phyloP scores from a whole-genome alignment of 129 eudicot species.

The Cynara cardunculus region DNA sequence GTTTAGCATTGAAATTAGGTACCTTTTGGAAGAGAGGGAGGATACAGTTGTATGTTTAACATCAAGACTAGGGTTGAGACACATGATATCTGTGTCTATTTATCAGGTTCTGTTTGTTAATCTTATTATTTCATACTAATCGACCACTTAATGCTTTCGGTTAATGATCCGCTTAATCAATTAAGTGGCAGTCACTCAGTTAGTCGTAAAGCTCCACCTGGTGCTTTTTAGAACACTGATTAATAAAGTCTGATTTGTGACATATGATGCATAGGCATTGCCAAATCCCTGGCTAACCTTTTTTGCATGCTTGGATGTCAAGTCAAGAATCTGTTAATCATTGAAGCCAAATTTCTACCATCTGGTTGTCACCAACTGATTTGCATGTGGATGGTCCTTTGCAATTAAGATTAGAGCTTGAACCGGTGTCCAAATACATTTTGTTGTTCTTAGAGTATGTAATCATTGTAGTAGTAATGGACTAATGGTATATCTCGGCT shows the following conservation, averaged over 20 bases:
- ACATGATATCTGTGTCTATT: neutral
- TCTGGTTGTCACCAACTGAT: neutral
- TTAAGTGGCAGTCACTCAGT: neutral
- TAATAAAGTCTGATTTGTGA: neutral
- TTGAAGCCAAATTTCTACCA: neutral
- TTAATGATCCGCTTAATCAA: neutral
- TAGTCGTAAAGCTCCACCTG: neutral
- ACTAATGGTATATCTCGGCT: neutral
- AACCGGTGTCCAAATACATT: neutral
- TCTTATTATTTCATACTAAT: neutral
- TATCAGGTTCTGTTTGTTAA: neutral
- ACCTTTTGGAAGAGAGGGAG: neutral
- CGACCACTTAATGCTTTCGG: neutral
- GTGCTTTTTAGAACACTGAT: neutral
- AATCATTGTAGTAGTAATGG: neutral
- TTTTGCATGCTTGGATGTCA: neutral
- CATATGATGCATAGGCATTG: neutral
- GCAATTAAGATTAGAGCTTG: neutral
- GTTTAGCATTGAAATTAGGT: neutral
- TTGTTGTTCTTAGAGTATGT: conserved; percentile 1
- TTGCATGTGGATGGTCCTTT: neutral
- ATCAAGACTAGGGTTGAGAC: neutral
- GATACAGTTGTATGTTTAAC: neutral
- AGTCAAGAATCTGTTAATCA: neutral
- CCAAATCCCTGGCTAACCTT: neutral